A percentile compares a stretch with the other conserved stretches of the same genome.
Conservation (phyloP, 768 basidiomycete genomes). For the Pleurotus tuber-regium region DNA sequence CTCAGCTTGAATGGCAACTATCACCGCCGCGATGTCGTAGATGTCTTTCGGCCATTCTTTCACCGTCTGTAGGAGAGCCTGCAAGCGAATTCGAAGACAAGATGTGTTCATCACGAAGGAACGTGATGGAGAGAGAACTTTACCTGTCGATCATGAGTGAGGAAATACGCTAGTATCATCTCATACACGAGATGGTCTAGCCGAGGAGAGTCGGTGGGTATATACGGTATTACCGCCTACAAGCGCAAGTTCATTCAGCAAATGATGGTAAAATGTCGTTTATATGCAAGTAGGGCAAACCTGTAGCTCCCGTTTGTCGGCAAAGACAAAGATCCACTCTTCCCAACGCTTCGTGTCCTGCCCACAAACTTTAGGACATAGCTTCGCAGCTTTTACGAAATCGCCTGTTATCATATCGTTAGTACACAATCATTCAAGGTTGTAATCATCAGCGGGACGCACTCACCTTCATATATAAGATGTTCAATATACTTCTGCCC, state of each 20-base stretch:
- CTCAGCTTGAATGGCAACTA: conserved; percentile 84
- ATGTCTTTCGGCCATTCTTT: conserved; percentile 89
- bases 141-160: conserved; percentile 75
- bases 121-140: background rate
- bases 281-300: conserved; percentile 35
- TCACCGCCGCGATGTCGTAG: conserved; percentile 84
- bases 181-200: conserved; percentile 88
- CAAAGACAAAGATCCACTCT: conserved; percentile 91
- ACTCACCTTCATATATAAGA: conserved; percentile 75
- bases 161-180: conserved; percentile 88
- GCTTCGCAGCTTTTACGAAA: conserved; percentile 74
- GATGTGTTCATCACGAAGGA: too few species aligned
- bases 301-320: conserved; percentile 74
- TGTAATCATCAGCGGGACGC: background rate
- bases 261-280: background rate
- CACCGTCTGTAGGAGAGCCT: conserved; percentile 79
- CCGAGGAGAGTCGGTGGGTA: conserved; percentile 81
- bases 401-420: conserved; percentile 29
- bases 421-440: background rate
- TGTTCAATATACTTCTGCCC: conserved; percentile 86
- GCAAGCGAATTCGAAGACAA: background rate
- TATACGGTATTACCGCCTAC: conserved; percentile 84
- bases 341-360: conserved; percentile 87
- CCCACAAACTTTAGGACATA: conserved; percentile 85
- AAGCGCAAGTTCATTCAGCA: background rate